phyloP scores from a whole-genome alignment of 2,329 filamentous ascomycete species.

The Fusarium lyarnte region DNA sequence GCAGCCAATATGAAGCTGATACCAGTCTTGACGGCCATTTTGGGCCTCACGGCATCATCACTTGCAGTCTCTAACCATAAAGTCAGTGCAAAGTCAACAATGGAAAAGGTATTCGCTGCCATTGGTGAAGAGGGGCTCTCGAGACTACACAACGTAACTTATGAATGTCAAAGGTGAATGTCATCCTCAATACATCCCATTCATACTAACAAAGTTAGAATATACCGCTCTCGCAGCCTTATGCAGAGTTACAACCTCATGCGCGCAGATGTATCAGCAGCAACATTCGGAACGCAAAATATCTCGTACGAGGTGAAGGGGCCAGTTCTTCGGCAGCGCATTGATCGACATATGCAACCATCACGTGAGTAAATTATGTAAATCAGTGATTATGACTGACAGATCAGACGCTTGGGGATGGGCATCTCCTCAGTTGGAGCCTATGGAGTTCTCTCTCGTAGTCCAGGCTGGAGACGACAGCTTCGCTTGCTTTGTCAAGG shows the following conservation, averaged over 20 bases:
- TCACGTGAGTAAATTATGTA: not conserved
- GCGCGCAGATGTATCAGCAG: constrained; percentile 2
- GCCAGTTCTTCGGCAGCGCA: not conserved
- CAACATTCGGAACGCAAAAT: constrained; percentile 19
- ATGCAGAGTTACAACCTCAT: constrained; percentile 30
- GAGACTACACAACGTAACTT: not conserved
- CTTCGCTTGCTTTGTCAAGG: constrained; percentile 16
- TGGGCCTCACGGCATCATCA: accelerated
- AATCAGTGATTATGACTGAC: accelerated
- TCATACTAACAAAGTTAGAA: not conserved
- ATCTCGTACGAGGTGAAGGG: constrained; percentile 7
- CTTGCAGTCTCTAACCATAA: accelerated
- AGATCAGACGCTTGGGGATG: constrained; percentile 14
- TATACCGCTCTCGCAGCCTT: constrained; percentile 18
- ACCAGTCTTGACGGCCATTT: accelerated
- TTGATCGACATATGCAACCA: not conserved
- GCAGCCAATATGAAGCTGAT: accelerated
- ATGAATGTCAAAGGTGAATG: not conserved
- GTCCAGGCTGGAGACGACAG: not conserved
- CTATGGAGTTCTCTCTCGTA: constrained; percentile 19
- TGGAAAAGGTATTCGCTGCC: not conserved
- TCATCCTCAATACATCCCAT: accelerated
- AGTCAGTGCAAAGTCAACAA: accelerated
- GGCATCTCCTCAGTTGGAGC: constrained; percentile 6
- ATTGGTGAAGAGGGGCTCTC: not conserved